Evolutionary conservation across 805 yeast species (phyloP), one percentile per base, ranked within the genome.

Genomic region (Candida montana): DNA sequence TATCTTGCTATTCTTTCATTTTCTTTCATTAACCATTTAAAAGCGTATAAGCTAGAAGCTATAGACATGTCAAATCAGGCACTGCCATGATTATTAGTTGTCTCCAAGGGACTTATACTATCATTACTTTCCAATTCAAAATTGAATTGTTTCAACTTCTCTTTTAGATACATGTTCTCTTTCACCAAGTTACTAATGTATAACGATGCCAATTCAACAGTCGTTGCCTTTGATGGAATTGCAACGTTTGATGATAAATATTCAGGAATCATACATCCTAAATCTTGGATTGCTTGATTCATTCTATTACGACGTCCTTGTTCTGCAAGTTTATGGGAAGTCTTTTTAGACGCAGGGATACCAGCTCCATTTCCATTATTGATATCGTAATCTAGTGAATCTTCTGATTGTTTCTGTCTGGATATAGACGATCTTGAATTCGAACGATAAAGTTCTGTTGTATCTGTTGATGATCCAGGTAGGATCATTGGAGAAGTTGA

Each of bases 241-340:
- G 68, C 50, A 12, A 77, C 74, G 12, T 75, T 71, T 42, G 72
- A 77, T 31, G 64, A 64, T 52, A 78, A 65, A 19, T 61, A 60
- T 6, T 79, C 75, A 0, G 95, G 95, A 18, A 91, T 72, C 47
- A 88, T 63, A 9, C 68, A 53, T 8, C 82, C 81, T 44, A 91
- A 67, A 33, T 86, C 95, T 33, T 77, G 78, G 24, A 91, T 79
- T 0, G 97, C 98, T 42, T 70, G 65, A 60, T 93, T 93, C 81
- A 91, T 83, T 48, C 99, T 71, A 60, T 91, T 90, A 52, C 99
- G 75, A 40, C 99, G 73, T 13, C 96, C 98, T 62, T 93, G 97
- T 63, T 91, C 99, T 1, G 99, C 98, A 13, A 87, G 72, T 59
- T 91, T 90, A 62, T 91, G 99, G 1, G 67, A 61, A 21, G 65